These are phyloP conservation scores for Glomus cerebriforme DNA, from an alignment of 192 early-diverging fungal genomes.

Conservation along the genomic window DNA sequence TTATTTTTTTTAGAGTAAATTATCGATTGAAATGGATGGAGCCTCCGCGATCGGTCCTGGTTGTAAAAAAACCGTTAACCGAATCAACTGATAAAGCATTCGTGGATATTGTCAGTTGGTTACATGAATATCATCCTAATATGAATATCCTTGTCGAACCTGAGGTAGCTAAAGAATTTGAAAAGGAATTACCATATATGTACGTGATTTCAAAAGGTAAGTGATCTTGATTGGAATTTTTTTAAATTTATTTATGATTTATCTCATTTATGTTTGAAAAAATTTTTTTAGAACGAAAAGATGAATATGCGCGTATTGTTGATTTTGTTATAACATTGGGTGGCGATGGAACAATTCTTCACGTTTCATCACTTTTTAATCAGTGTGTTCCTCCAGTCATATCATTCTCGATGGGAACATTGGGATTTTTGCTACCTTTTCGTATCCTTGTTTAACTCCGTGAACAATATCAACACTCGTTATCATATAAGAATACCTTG, in stretches of 20 bases:
- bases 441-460: conserved; percentile 38
- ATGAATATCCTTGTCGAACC: conserved; percentile 74
- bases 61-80: conserved; percentile 82
- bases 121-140: conserved; percentile 62
- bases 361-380: conserved; percentile 80
- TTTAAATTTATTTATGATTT: not conserved
- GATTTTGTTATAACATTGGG: conserved; percentile 93
- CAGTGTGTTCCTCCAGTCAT: conserved; percentile 81
- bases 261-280: not conserved
- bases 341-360: conserved; percentile 91
- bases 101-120: conserved; percentile 68
- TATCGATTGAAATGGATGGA: conserved; percentile 59
- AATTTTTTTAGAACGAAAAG: conserved; percentile 35
- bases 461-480: not conserved
- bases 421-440: conserved; percentile 91
- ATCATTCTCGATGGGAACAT: conserved; percentile 90
- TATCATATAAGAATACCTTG: not conserved
- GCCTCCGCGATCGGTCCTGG: conserved; percentile 69
- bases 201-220: conserved; percentile 56
- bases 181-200: conserved; percentile 50
- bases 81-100: conserved; percentile 65
- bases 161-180: conserved; percentile 59
- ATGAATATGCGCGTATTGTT: conserved; percentile 69
- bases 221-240: not conserved
- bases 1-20: conserved; percentile 43